phyloP scores from a whole-genome alignment of 495 filamentous ascomycete genomes.

The Apodospora peruviana region DNA sequence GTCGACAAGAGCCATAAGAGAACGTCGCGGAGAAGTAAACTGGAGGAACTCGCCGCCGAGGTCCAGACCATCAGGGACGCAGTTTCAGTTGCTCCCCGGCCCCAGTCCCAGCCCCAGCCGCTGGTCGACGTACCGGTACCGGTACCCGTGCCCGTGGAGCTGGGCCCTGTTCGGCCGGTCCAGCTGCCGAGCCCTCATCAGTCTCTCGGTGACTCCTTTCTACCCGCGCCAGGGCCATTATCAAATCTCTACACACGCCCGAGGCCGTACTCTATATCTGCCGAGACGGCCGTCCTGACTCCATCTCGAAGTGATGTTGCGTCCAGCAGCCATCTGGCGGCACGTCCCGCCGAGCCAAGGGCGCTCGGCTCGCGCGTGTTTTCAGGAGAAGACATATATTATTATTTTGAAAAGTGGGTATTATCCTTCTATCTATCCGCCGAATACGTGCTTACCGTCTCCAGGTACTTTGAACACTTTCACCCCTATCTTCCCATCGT shows the following conservation, averaged over 20 bases:
- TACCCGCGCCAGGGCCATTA: conserved; percentile 4
- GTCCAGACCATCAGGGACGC: conserved; percentile 40
- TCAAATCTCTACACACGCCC: conserved; percentile 11
- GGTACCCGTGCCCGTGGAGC: not conserved
- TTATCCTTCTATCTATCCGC: not conserved
- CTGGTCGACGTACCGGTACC: conserved; percentile 4
- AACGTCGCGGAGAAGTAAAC: conserved; percentile 36
- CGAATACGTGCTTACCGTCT: too few relatives aligned
- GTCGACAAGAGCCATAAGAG: conserved; percentile 43
- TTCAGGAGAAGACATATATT: conserved; percentile 40
- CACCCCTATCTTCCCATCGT: conserved; percentile 41
- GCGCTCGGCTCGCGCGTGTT: conserved; percentile 40
- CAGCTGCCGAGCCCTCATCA: conserved; percentile 10
- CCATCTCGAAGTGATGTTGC: conserved; percentile 8
- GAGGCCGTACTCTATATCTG: conserved; percentile 7
- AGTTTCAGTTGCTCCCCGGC: conserved; percentile 30
- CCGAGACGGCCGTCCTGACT: conserved; percentile 9
- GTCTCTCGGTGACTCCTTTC: conserved; percentile 4
- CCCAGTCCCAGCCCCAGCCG: not conserved
- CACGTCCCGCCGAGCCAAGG: conserved; percentile 27
- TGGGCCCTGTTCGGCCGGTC: too few relatives aligned
- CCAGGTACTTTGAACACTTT: conserved; percentile 36
- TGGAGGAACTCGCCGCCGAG: conserved; percentile 40
- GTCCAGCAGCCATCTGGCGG: not conserved
- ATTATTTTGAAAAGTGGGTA: conserved; percentile 38